Evolutionary conservation across 768 basidiomycete genomes (phyloP).

Genomic region (Mycena albidolilacea): DNA sequence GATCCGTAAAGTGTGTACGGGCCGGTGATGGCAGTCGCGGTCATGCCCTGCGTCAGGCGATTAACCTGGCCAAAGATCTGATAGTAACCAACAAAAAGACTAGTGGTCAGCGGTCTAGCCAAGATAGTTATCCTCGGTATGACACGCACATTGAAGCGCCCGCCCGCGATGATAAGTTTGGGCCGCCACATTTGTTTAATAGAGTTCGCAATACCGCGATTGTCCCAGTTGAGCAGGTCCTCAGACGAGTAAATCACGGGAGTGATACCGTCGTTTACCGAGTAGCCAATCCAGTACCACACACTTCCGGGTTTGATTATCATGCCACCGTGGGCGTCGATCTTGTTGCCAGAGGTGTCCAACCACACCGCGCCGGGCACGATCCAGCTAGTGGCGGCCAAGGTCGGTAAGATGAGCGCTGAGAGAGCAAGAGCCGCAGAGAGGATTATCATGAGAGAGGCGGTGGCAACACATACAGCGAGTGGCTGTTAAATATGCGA

Average conservation of each 20-base stretch:
- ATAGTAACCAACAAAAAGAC: not conserved
- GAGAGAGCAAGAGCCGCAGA: too few species aligned
- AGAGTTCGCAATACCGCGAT: not conserved
- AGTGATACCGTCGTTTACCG: not conserved
- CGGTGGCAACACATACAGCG: too few species aligned
- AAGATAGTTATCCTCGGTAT: not conserved
- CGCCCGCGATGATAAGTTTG: not conserved
- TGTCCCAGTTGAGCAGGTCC: not conserved
- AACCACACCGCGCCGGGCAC: not conserved
- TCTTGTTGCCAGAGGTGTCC: constrained; percentile 1
- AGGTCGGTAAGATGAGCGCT: not conserved
- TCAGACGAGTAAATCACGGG: not conserved
- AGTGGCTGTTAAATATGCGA: too few species aligned
- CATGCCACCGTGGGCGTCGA: not conserved
- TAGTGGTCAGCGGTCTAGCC: too few species aligned
- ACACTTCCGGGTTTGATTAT: not conserved
- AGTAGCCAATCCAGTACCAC: constrained; percentile 2
- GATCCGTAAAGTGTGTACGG: not conserved
- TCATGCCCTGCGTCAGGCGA: constrained; percentile 1
- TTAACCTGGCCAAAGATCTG: constrained; percentile 3
- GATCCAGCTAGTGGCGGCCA: not conserved
- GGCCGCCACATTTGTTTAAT: not conserved
- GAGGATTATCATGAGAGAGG: too few species aligned
- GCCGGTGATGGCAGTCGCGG: not conserved
- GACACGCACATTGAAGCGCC: not conserved